These are phyloP conservation scores for Botryotinia calthae DNA, from an alignment of 2,329 filamentous ascomycete species.

Conservation along the genomic window DNA sequence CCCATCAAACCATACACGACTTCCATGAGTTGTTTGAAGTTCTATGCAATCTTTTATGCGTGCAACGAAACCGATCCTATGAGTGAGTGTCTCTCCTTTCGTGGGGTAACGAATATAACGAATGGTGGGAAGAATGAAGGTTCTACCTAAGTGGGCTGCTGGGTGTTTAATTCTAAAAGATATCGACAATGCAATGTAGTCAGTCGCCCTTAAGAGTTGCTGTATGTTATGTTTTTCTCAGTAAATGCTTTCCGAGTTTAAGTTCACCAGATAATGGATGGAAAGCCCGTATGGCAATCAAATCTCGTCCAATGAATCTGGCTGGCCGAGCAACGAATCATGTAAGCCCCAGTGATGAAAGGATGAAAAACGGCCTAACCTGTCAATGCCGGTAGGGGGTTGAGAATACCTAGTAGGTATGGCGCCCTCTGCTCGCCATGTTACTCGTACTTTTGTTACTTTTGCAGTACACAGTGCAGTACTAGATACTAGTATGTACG, in stretches of 20 bases:
- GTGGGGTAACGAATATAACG: neutral
- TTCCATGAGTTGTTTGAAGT: constrained; percentile 17
- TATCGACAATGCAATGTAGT: neutral
- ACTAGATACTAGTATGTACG: neutral
- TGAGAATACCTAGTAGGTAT: neutral
- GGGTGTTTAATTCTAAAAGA: neutral
- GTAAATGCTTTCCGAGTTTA: neutral
- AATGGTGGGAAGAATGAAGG: neutral
- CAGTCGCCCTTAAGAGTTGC: neutral
- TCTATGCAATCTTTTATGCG: constrained; percentile 5
- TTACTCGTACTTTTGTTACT: neutral
- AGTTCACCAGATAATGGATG: constrained; percentile 1
- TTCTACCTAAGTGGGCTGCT: neutral
- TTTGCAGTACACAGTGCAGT: neutral
- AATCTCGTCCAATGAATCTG: neutral
- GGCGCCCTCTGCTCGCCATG: neutral
- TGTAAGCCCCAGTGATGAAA: neutral
- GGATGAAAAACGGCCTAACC: neutral
- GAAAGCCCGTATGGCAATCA: neutral
- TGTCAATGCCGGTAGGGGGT: neutral
- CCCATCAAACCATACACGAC: constrained; percentile 17
- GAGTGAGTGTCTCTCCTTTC: neutral
- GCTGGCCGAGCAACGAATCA: constrained; percentile 14
- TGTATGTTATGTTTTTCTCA: neutral
- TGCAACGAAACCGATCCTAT: constrained; percentile 16